These are phyloP conservation scores for Elasticomyces elasticus DNA, from an alignment of 495 filamentous ascomycete species.

Conservation along the genomic window DNA sequence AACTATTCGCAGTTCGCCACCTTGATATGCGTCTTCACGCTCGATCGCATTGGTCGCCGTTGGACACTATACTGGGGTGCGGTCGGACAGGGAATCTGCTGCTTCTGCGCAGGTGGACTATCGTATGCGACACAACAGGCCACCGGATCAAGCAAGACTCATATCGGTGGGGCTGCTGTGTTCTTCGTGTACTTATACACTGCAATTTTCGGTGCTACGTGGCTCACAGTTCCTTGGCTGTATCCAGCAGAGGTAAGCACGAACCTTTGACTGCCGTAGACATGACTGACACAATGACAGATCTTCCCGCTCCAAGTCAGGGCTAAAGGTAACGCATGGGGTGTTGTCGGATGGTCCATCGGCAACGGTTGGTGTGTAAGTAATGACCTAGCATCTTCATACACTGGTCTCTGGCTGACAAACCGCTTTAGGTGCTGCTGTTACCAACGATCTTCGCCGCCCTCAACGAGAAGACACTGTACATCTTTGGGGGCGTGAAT, in stretches of 20 bases:
- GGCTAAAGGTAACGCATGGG: slow-evolving; percentile 64
- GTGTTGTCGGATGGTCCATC: slow-evolving; percentile 63
- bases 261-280: neutral
- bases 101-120: slow-evolving; percentile 50
- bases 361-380: slow-evolving; percentile 21
- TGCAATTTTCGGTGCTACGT: slow-evolving; percentile 58
- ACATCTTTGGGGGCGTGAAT: slow-evolving; percentile 36
- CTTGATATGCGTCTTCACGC: slow-evolving; percentile 56
- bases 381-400: neutral
- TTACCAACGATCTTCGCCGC: slow-evolving; percentile 30
- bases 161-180: slow-evolving; percentile 52
- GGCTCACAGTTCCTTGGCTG: slow-evolving; percentile 48
- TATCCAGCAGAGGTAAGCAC: slow-evolving; percentile 7
- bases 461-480: slow-evolving; percentile 29
- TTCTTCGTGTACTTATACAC: slow-evolving; percentile 64
- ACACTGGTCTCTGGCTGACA: neutral
- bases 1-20: slow-evolving; percentile 42
- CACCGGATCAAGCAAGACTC: slow-evolving; percentile 28
- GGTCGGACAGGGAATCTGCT: slow-evolving; percentile 51
- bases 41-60: slow-evolving; percentile 58
- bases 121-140: slow-evolving; percentile 44
- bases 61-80: slow-evolving; percentile 62
- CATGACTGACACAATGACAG: too few relatives aligned
- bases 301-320: slow-evolving; percentile 61
- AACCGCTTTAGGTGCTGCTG: slow-evolving; percentile 20